Conservation (phyloP, 768 basidiomycete species). For the Hypholoma sublateritium region DNA sequence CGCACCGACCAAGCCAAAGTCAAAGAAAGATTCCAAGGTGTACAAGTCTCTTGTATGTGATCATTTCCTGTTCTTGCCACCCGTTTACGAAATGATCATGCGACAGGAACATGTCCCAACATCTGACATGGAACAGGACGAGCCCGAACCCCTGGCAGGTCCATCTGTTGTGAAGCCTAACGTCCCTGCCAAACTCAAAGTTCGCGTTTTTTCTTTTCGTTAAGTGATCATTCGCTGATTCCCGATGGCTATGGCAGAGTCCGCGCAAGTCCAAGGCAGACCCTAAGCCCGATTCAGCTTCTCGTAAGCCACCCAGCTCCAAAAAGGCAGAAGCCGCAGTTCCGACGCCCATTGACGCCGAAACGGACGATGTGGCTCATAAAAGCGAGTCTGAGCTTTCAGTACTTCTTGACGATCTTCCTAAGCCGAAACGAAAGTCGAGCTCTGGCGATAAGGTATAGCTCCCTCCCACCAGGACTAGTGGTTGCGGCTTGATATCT, state of each 20-base stretch:
- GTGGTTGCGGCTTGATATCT: not conserved
- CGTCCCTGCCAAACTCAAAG: constrained; percentile 2
- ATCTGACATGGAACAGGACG: constrained; percentile 39
- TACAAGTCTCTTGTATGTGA: not conserved
- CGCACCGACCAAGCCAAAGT: not conserved
- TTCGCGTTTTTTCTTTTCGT: not conserved
- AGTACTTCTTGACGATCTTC: constrained; percentile 57
- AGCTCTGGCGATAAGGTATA: constrained; percentile 30
- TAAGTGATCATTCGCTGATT: not conserved
- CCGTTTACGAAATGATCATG: not conserved
- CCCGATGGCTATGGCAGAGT: not conserved
- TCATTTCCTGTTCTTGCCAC: not conserved
- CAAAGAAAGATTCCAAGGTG: not conserved
- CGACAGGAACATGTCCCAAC: constrained; percentile 28
- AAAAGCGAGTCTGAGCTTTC: constrained; percentile 64
- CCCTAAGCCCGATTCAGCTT: constrained; percentile 5
- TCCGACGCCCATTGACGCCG: not conserved
- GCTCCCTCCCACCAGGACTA: too few species aligned
- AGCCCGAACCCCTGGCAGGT: constrained; percentile 14
- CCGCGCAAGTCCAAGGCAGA: not conserved
- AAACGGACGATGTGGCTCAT: constrained; percentile 10
- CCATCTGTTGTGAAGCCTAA: constrained; percentile 5
- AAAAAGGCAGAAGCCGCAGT: constrained; percentile 1
- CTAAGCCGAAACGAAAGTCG: constrained; percentile 41
- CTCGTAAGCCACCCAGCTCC: not conserved